A percentile compares a stretch with the other conserved stretches of the same genome.
These are phyloP conservation scores for Cryphonectria radicalis DNA, from an alignment of 2,329 filamentous ascomycete species.

Conservation along the genomic window DNA sequence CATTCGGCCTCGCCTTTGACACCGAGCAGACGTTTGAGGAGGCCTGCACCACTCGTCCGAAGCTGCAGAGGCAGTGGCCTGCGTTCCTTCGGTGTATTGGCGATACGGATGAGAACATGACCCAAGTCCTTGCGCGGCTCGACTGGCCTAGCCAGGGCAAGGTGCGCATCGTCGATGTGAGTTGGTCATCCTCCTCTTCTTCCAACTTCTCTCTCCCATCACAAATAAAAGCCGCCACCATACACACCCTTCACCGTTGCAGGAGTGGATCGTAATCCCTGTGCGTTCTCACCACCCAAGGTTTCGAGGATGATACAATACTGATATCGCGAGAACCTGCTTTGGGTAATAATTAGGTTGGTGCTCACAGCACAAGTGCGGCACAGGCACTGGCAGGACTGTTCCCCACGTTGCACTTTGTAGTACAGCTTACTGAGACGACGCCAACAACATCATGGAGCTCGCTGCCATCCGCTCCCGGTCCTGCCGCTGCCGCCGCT, in stretches of 20 bases:
- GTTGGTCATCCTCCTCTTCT: background rate
- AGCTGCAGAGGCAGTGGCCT: conserved; percentile 39
- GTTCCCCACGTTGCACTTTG: background rate
- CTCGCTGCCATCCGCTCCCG: too few relatives aligned
- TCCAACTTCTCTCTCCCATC: background rate
- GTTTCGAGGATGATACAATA: background rate
- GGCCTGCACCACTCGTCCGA: conserved; percentile 32
- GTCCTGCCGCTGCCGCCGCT: too few relatives aligned
- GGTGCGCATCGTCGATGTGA: conserved; percentile 37
- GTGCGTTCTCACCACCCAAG: background rate
- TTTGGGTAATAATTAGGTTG: background rate
- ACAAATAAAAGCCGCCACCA: background rate
- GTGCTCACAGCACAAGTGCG: background rate
- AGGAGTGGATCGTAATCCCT: background rate
- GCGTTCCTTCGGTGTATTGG: conserved; percentile 36
- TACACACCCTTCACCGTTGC: too few relatives aligned
- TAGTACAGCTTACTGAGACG: background rate
- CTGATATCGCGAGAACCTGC: background rate
- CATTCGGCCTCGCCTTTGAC: background rate
- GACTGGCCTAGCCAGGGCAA: conserved; percentile 38
- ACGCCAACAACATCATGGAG: background rate
- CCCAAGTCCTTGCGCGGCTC: conserved; percentile 35
- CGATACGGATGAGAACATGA: conserved; percentile 31
- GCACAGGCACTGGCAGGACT: background rate
- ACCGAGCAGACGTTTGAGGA: background rate